Evolutionary conservation across 108 stramenopile species (phyloP), one percentile per base, ranked within the genome.

Genomic region (Fistulifera pelliculosa): DNA sequence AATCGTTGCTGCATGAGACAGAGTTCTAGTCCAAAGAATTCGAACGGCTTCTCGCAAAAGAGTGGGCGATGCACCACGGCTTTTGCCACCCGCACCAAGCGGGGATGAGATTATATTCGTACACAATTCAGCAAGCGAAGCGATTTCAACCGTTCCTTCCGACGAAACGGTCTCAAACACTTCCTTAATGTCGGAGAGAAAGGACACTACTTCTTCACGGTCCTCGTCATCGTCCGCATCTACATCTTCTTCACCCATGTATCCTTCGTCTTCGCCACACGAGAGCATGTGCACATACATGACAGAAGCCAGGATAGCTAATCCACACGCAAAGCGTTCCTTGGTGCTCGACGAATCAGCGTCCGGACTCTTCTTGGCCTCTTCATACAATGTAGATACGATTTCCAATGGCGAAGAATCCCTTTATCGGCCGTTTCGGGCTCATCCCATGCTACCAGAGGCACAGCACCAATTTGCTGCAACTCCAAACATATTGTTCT

Each of bases 1-100:
- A 15, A 65, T 31, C 8, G 73, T 58, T 41, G 66, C 61, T 23
- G 67, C 49, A 15, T 62, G 49, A 15, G 54, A n/a, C 11, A 90
- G 48, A 21, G 69, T 70, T 48, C 84, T 79, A 31, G 69, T 61
- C 85, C 85, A 87, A 24, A 81, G 70, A 28, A 64, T 51, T 62
- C 76, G 82, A 5, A 83, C 72, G 14, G 78, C 70, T 24, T 91
- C 90, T 38, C 85, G 80, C 1, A 80, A 52, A 5, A 91, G 60
- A 40, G 83, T 84, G 49, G 83, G 70, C 17, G 83, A 79, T 48
- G 76, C 71, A 18, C 81, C 81, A 38, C 73, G 60, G 71, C 66
- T 18, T 60, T 67, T 40, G 49, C 58, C 70, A 45, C 79, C 81
- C 31, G 74, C 70, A 22, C 79, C 77, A n/a, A 80, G 49, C 16